Evolutionary conservation across 2,329 filamentous ascomycete genomes (phyloP), one percentile per base, ranked within the genome.

Genomic region (Verticillium klebahnii): DNA sequence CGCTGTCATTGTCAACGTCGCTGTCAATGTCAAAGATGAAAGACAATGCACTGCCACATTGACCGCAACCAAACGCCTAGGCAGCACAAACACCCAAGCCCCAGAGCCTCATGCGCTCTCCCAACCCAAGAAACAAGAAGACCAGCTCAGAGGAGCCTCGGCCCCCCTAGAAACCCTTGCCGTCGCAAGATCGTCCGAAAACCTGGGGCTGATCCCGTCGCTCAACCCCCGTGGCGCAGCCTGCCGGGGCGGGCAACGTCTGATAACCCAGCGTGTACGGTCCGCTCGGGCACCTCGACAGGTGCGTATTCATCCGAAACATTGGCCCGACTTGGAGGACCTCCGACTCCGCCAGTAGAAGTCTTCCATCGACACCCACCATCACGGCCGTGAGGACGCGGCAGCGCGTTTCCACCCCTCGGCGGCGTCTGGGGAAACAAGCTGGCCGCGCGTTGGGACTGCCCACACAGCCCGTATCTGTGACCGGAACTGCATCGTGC

Each of bases 221-320:
- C 34, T 36, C 34, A 23, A 11, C 19, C 45, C 40, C 45, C 19
- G 37, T 40, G 45, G 45, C 19, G 19, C 45, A 25, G 45, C 23
- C n/a, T 5, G n/a, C 45, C 19, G 45, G 9, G 11, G 45, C n/a
- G 19, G 17, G 23, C 23, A 23, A 50, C 19, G 45, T 50, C 45
- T 12, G 45, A 25, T 14, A 6, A n/a, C 6, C 37, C 37, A 40
- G 37, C 11, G 17, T 15, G 17, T 4, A 40, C 37, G 17, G 45
- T n/a, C n/a, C n/a, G 45, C 45, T 50, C 45, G 19, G 3, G 11
- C n/a, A 23, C n/a, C 45, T 19, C 45, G 19, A 23, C 45, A 50
- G 45, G n/a, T 65, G 60, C 56, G 56, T 57, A 57, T 52, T 59
- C 63, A 63, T 65, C 61, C 64, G 62, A 68, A 67, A 68, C 66